Conservation (phyloP, 2,329 filamentous ascomycete species). For the Pseudogymnoascus sp. region DNA sequence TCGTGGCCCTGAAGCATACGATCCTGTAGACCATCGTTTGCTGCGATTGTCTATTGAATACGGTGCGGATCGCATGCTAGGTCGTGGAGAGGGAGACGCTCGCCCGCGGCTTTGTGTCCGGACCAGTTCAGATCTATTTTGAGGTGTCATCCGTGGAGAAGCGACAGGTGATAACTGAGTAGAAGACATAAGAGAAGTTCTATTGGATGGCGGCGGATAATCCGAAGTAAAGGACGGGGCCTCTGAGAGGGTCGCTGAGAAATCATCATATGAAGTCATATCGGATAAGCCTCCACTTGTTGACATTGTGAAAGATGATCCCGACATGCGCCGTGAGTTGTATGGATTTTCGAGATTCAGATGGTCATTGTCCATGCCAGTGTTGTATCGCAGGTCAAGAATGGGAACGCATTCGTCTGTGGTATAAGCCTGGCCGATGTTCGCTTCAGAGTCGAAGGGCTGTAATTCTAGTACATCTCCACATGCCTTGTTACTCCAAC, state of each 20-base stretch:
- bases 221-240: slow-evolving; percentile 57
- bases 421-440: slow-evolving; percentile 54
- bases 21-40: slow-evolving; percentile 73
- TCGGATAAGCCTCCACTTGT: slow-evolving; percentile 57
- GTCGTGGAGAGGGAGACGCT: slow-evolving; percentile 63
- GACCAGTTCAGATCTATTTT: slow-evolving; percentile 52
- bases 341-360: slow-evolving; percentile 44
- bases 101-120: slow-evolving; percentile 59
- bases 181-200: slow-evolving; percentile 62
- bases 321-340: slow-evolving; percentile 56
- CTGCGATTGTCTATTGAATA: slow-evolving; percentile 61
- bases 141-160: slow-evolving; percentile 58
- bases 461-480: slow-evolving; percentile 50
- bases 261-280: slow-evolving; percentile 63
- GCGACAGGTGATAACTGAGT: slow-evolving; percentile 65
- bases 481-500: slow-evolving; percentile 47
- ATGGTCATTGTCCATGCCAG: slow-evolving; percentile 41
- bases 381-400: slow-evolving; percentile 48
- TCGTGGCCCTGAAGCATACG: slow-evolving; percentile 51
- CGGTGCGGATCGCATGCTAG: slow-evolving; percentile 58
- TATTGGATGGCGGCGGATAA: slow-evolving; percentile 52
- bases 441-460: slow-evolving; percentile 47
- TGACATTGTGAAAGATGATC: slow-evolving; percentile 66
- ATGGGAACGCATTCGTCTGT: slow-evolving; percentile 56
- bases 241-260: slow-evolving; percentile 57